Evolutionary conservation across 768 basidiomycete species (phyloP), one percentile per base, ranked within the genome.

Genomic region (Phylloporus sp.): DNA sequence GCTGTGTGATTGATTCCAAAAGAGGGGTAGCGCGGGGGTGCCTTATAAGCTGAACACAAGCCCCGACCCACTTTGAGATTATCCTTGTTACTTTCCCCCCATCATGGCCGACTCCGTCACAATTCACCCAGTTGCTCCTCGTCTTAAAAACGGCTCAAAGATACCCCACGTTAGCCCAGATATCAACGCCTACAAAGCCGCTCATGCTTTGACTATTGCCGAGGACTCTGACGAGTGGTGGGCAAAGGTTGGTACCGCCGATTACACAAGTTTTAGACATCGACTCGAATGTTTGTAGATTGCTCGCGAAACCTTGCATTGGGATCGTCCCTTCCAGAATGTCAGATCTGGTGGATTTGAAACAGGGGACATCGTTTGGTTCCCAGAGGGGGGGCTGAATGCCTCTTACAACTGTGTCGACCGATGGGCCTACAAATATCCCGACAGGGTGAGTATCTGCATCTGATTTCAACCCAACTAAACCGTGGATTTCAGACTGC

Each of bases 331-430:
- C 11, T 97, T 97, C 80, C 76, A 84, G 54, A 93, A 85, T 23
- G 92, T 97, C 52, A 76, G 86, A 62, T 75, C 88, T 5, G 95
- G 95, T 39, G 75, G 78, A 7, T 97, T 98, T 63, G 77, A 80
- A 62, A 81, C 79, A 2, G 95, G 95, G 26, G 91, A 97, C 66
- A 84, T 95, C 53, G 80, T 80, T 56, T 98, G 95, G 95, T 98
- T 97, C 80, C 92, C 92, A 5, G 95, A 99, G 62, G 95, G 95
- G 27, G 86, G 77, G 5, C 72, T 95, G 59, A 97, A 95, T 64
- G 95, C 87, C 2, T 84, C 92, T 9, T 98, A 98, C 79, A 99
- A 99, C 72, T 95, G 93, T 63, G 91, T 99, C 45, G 97, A 99
- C 69, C 83, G 95, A 50, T 95, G 92, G 86, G 95, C 91, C 15